Evolutionary conservation across 2,329 filamentous ascomycete species (phyloP).

Genomic region (Neonectria neomacrospora): DNA sequence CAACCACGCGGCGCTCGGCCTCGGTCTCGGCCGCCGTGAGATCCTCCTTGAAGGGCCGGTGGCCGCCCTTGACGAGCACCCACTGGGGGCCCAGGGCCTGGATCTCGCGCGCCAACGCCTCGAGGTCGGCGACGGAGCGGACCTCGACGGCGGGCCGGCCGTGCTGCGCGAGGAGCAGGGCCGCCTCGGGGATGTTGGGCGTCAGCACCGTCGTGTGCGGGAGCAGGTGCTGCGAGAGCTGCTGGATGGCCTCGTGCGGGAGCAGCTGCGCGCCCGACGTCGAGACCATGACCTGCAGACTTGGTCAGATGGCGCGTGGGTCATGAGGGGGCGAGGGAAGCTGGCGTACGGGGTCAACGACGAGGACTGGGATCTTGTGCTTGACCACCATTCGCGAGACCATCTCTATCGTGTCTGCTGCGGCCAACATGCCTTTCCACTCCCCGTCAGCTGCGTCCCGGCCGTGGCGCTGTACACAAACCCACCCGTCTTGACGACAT

Average conservation of each 20-base stretch:
- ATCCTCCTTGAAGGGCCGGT: conserved; percentile 78
- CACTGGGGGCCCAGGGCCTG: conserved; percentile 77
- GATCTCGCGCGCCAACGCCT: conserved; percentile 73
- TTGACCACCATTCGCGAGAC: conserved; percentile 47
- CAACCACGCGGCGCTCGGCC: conserved; percentile 72
- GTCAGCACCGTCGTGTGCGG: conserved; percentile 76
- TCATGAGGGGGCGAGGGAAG: neutral
- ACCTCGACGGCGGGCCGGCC: conserved; percentile 57
- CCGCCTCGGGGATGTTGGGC: conserved; percentile 81
- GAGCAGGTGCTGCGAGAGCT: conserved; percentile 69
- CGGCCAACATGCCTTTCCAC: conserved; percentile 53
- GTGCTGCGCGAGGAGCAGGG: conserved; percentile 68
- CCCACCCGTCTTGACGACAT: conserved; percentile 91
- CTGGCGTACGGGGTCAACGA: conserved; percentile 53
- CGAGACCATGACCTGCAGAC: conserved; percentile 84
- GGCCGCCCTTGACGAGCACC: conserved; percentile 91
- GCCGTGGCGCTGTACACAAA: conserved; percentile 12
- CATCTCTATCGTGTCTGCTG: conserved; percentile 52
- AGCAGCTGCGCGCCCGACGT: conserved; percentile 80
- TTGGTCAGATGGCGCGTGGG: conserved; percentile 18
- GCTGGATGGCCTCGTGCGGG: conserved; percentile 70
- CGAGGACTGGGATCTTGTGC: conserved; percentile 46
- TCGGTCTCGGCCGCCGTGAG: conserved; percentile 67
- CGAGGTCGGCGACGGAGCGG: conserved; percentile 71
- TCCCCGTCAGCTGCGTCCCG: conserved; percentile 4